These are phyloP conservation scores for Monilinia laxa DNA, from an alignment of 2,329 filamentous ascomycete species.

Conservation along the genomic window DNA sequence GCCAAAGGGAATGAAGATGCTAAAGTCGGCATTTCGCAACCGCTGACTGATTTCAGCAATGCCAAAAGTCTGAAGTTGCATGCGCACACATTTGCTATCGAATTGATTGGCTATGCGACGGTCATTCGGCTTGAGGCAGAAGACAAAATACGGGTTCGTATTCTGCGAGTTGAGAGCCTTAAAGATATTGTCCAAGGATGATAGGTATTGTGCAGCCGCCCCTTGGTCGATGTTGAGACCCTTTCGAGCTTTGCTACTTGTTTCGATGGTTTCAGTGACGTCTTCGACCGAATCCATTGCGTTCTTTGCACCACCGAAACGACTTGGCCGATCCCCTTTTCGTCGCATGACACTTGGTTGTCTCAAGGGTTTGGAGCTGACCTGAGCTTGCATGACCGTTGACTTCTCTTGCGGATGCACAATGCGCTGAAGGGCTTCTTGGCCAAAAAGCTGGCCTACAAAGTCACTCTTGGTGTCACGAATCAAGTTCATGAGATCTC, in stretches of 20 bases:
- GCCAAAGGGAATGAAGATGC: constrained; percentile 89
- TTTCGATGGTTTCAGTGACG: constrained; percentile 49
- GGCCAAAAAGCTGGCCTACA: constrained; percentile 87
- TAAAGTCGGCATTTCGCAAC: constrained; percentile 90
- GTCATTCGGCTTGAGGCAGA: constrained; percentile 97
- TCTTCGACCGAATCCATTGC: constrained; percentile 43
- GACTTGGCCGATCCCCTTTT: constrained; percentile 50
- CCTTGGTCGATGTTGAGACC: constrained; percentile 66
- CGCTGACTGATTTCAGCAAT: constrained; percentile 97
- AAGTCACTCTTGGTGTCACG: constrained; percentile 86
- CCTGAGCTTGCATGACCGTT: constrained; percentile 91
- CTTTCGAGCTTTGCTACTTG: constrained; percentile 42
- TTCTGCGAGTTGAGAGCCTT: constrained; percentile 79
- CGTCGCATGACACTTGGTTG: constrained; percentile 89
- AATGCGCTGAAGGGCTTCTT: constrained; percentile 88
- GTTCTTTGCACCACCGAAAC: constrained; percentile 37
- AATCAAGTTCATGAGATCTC: constrained; percentile 92
- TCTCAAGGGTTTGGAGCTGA: constrained; percentile 91
- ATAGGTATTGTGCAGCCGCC: constrained; percentile 87
- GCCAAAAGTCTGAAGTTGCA: constrained; percentile 90
- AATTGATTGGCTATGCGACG: constrained; percentile 97
- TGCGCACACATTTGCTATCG: constrained; percentile 95
- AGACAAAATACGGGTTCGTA: constrained; percentile 92
- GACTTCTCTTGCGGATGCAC: constrained; percentile 89
- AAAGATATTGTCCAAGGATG: constrained; percentile 85